These are phyloP conservation scores for Coemansia javaensis DNA, from an alignment of 192 early-diverging fungal genomes.

Conservation along the genomic window DNA sequence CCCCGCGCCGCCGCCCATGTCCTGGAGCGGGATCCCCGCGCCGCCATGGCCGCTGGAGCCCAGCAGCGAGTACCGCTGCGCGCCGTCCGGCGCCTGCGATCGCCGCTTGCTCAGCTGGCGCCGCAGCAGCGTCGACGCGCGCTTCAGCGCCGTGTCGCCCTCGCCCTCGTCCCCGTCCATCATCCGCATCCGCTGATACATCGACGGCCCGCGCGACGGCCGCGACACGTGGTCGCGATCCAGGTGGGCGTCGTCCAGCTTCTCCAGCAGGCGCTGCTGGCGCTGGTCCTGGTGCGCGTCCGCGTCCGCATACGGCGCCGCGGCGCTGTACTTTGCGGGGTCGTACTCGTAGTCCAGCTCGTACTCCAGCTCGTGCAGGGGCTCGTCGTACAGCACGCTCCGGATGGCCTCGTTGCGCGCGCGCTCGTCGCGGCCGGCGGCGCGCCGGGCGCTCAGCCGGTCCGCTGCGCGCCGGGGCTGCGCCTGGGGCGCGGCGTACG, in stretches of 20 bases:
- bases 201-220: constrained; percentile 44
- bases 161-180: constrained; percentile 37
- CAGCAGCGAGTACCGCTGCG: constrained; percentile 31
- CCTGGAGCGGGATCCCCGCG: constrained; percentile 24
- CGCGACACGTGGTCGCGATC: constrained; percentile 41
- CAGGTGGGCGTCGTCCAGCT: constrained; percentile 41
- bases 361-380: constrained; percentile 23
- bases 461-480: constrained; percentile 34
- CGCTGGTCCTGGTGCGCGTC: neutral
- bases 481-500: constrained; percentile 23
- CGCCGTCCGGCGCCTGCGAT: constrained; percentile 19
- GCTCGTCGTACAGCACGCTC: constrained; percentile 24
- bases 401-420: constrained; percentile 11
- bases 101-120: constrained; percentile 50
- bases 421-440: constrained; percentile 28
- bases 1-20: neutral
- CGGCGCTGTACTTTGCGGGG: no score
- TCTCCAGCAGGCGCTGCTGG: constrained; percentile 36
- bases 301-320: constrained; percentile 6
- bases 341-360: constrained; percentile 28
- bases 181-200: constrained; percentile 50
- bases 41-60: constrained; percentile 13
- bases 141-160: constrained; percentile 33
- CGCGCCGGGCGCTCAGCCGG: constrained; percentile 37
- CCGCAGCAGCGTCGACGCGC: constrained; percentile 31